Conservation (phyloP, 352 stramenopile genomes). For the Globisporangium mamillatum region DNA sequence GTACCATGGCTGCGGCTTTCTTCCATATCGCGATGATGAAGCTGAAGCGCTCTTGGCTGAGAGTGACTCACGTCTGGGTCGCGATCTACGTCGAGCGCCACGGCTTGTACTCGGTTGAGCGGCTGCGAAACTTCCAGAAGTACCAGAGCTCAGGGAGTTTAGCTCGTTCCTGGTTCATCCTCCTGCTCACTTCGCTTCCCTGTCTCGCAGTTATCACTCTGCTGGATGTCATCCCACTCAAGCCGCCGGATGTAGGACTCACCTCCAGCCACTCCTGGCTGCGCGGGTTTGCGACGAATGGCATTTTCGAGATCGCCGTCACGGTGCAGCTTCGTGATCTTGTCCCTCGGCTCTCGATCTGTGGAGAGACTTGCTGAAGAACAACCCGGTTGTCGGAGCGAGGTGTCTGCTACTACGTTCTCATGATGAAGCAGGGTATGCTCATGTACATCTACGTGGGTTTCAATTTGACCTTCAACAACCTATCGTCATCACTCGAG, state of each 20-base stretch:
- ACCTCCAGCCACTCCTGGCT: conserved; percentile 12
- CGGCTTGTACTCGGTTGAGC: conserved; percentile 17
- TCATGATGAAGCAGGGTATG: conserved; percentile 13
- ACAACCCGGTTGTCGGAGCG: not conserved
- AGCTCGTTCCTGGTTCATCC: not conserved
- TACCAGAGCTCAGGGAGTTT: not conserved
- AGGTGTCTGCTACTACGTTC: conserved; percentile 5
- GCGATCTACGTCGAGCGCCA: conserved; percentile 19
- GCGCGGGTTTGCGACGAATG: conserved; percentile 1
- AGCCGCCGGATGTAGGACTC: not conserved
- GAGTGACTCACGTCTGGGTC: conserved; percentile 5
- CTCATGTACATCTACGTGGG: conserved; percentile 25
- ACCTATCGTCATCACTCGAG: not conserved
- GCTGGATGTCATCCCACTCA: conserved; percentile 16
- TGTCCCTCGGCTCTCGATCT: conserved; percentile 10
- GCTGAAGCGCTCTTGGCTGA: not conserved
- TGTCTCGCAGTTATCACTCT: conserved; percentile 10
- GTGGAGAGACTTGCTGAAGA: not conserved
- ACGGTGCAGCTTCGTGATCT: not conserved
- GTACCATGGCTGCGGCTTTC: too few relatives aligned
- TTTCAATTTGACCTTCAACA: conserved; percentile 31
- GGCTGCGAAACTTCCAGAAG: not conserved
- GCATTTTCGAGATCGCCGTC: not conserved
- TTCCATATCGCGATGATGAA: not conserved
- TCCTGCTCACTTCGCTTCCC: conserved; percentile 14